These are phyloP conservation scores for Coffea humblotiana DNA, from an alignment of 305 asterid genomes.

Conservation along the genomic window DNA sequence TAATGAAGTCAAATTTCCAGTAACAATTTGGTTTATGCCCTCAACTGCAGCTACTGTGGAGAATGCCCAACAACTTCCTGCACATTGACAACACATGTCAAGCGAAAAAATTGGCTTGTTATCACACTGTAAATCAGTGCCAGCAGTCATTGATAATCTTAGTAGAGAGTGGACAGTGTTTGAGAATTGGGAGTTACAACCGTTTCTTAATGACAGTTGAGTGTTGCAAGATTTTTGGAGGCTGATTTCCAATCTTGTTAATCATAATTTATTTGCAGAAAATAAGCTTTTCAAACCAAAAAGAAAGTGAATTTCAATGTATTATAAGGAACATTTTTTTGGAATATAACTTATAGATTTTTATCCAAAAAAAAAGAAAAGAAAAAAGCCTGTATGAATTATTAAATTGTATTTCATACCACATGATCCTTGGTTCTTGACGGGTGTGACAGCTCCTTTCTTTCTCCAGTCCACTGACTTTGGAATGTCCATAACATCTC, in stretches of 20 bases:
- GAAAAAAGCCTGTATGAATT: background rate
- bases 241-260: background rate
- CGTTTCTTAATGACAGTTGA: background rate
- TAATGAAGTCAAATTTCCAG: conserved; percentile 54
- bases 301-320: too few relatives aligned
- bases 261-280: background rate
- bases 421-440: conserved; percentile 76
- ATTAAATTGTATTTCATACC: conserved; percentile 31
- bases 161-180: too few relatives aligned
- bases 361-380: background rate
- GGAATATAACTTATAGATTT: too few relatives aligned
- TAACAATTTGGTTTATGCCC: conserved; percentile 61
- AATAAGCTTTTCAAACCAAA: background rate
- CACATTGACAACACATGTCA: background rate
- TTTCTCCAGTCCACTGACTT: conserved; percentile 66
- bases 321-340: too few relatives aligned
- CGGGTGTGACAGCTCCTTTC: conserved; percentile 66
- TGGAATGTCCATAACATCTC: conserved; percentile 54
- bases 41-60: conserved; percentile 73
- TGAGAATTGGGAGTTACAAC: background rate
- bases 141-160: background rate
- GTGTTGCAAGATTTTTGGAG: background rate
- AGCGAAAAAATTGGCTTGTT: background rate
- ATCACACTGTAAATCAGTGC: background rate
- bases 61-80: conserved; percentile 84